Evolutionary conservation across 441 rosid genomes (phyloP).

Genomic region (Isatis lusitanica): DNA sequence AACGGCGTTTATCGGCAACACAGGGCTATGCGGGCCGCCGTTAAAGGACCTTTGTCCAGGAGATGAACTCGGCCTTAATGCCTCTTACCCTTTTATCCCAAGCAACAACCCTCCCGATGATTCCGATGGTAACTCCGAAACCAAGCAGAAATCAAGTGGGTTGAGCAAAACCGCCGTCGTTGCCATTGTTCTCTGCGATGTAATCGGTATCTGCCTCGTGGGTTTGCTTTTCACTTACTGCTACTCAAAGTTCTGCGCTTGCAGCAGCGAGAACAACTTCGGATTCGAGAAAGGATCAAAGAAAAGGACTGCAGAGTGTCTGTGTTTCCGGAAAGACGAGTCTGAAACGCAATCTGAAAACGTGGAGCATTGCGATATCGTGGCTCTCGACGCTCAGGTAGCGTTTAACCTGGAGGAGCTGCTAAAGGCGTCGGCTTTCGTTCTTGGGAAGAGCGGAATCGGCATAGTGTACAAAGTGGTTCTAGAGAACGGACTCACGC

Average conservation of each 20-base stretch:
- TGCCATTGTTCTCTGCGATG: conserved; percentile 75
- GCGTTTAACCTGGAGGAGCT: conserved; percentile 89
- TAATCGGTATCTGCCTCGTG: conserved; percentile 79
- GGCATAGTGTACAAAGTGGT: conserved; percentile 96
- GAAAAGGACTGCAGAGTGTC: conserved; percentile 51
- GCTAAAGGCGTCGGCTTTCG: conserved; percentile 95
- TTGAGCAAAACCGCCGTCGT: conserved; percentile 64
- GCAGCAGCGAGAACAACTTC: conserved; percentile 46
- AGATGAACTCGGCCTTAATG: conserved; percentile 46
- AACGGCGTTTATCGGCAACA: conserved; percentile 87
- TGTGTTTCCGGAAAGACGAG: conserved; percentile 80
- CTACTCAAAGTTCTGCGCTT: conserved; percentile 61
- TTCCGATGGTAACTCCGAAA: conserved; percentile 36
- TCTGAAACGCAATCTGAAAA: conserved; percentile 75
- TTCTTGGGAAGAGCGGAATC: conserved; percentile 91
- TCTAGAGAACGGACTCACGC: conserved; percentile 84
- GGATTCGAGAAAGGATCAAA: conserved; percentile 60
- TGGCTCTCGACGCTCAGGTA: conserved; percentile 72
- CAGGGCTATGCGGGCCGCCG: conserved; percentile 86
- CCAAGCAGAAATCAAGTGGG: conserved; percentile 50
- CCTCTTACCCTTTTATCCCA: conserved; percentile 79
- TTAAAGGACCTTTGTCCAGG: conserved; percentile 73
- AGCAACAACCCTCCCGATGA: conserved; percentile 52
- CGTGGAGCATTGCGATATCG: conserved; percentile 79
- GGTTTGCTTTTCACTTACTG: conserved; percentile 86